phyloP scores from a whole-genome alignment of 2,329 filamentous ascomycete genomes.

The Fusarium sp. region DNA sequence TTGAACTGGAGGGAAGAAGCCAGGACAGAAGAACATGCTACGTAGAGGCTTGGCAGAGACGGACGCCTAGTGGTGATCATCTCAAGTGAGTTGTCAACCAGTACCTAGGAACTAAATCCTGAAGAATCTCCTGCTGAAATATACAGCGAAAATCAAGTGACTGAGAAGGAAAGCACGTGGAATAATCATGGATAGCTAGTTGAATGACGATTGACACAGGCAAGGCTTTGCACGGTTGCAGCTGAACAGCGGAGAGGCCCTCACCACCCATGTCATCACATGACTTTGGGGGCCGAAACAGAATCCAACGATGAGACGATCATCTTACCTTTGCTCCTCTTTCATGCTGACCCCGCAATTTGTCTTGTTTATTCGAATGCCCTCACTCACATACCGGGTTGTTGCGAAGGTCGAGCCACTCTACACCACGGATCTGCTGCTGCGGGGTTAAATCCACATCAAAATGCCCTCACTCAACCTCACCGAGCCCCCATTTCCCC shows the following conservation, averaged over 20 bases:
- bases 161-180: too few relatives aligned
- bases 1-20: neutral
- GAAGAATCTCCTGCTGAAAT: neutral
- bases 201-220: too few relatives aligned
- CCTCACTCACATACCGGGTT: neutral
- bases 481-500: constrained; percentile 11
- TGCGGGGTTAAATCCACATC: constrained; percentile 20
- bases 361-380: neutral
- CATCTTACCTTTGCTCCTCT: neutral
- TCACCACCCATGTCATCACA: neutral
- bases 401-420: neutral
- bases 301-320: neutral
- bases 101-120: too few relatives aligned
- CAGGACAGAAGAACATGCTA: neutral
- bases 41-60: neutral
- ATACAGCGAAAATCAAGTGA: too few relatives aligned
- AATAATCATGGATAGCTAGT: too few relatives aligned
- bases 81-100: neutral
- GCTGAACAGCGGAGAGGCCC: neutral
- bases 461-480: constrained; percentile 31
- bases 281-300: neutral
- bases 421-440: neutral
- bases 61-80: neutral
- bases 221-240: neutral
- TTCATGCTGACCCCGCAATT: neutral